Conservation (phyloP, 2,329 filamentous ascomycete species). For the Penicillium oxalicum region DNA sequence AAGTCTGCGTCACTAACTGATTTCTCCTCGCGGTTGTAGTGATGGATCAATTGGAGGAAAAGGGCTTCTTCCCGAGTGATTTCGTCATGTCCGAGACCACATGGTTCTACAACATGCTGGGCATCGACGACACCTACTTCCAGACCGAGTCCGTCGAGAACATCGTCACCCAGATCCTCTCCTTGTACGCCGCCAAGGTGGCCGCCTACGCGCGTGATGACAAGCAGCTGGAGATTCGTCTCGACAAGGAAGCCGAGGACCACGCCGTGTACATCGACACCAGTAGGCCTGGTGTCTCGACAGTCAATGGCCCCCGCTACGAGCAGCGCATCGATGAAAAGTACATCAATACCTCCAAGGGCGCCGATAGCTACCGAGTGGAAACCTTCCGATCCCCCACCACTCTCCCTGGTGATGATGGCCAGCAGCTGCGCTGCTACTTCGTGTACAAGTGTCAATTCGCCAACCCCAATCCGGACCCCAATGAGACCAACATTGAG, state of each 20-base stretch:
- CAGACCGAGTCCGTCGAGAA: constrained; percentile 78
- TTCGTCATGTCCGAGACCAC: constrained; percentile 79
- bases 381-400: constrained; percentile 95
- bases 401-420: constrained; percentile 65
- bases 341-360: constrained; percentile 76
- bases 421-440: constrained; percentile 88
- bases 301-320: constrained; percentile 75
- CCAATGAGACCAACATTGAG: constrained; percentile 80
- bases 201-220: constrained; percentile 89
- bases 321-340: constrained; percentile 91
- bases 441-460: constrained; percentile 98
- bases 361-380: constrained; percentile 74
- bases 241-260: constrained; percentile 91
- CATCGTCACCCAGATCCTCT: constrained; percentile 90
- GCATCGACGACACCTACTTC: constrained; percentile 98
- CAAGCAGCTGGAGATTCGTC: constrained; percentile 85
- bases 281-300: constrained; percentile 76
- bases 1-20: background rate
- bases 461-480: constrained; percentile 63
- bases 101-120: constrained; percentile 97
- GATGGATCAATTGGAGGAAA: constrained; percentile 69
- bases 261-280: constrained; percentile 99
- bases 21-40: constrained; percentile 48
- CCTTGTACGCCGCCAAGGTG: constrained; percentile 93
- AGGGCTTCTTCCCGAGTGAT: constrained; percentile 77